phyloP scores from a whole-genome alignment of 2,329 filamentous ascomycete species.

The Epichloe coenophiala region DNA sequence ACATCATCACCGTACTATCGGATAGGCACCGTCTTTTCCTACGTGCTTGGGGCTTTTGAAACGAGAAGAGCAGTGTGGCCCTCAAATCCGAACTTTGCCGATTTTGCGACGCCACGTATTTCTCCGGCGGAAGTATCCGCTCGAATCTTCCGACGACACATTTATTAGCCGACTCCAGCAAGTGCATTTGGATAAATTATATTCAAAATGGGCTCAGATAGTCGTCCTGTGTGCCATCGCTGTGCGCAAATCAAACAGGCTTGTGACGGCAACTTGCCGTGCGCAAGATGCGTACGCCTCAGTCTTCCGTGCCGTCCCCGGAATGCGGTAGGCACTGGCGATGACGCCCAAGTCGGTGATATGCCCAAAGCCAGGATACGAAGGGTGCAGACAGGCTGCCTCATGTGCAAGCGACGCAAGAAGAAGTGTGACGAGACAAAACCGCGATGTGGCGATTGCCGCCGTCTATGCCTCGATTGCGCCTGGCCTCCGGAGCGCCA shows the following conservation, averaged over 20 bases:
- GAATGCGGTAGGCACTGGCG: slow-evolving; percentile 7
- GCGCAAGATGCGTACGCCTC: slow-evolving; percentile 19
- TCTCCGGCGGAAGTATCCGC: not conserved
- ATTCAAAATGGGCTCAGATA: slow-evolving; percentile 15
- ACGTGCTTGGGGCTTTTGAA: not conserved
- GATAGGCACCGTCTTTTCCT: not conserved
- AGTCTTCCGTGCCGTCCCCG: slow-evolving; percentile 19
- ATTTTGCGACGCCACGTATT: not conserved
- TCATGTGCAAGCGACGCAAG: slow-evolving; percentile 31
- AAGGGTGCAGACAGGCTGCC: slow-evolving; percentile 25
- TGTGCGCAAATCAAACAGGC: slow-evolving; percentile 24
- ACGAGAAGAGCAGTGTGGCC: not conserved
- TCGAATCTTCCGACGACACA: not conserved
- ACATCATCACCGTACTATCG: not conserved
- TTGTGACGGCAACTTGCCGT: slow-evolving; percentile 20
- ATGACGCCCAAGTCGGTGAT: slow-evolving; percentile 8
- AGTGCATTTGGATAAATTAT: not conserved
- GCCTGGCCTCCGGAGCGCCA: slow-evolving; percentile 16
- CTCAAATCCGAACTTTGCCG: not conserved
- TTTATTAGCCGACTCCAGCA: not conserved
- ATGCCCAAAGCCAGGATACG: slow-evolving; percentile 20
- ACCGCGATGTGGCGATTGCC: slow-evolving; percentile 26
- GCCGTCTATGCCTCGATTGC: slow-evolving; percentile 21
- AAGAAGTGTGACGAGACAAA: slow-evolving; percentile 35
- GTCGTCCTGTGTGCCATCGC: slow-evolving; percentile 19